Conservation (phyloP, 306 rosid genomes). For the Vachellia collinsii region DNA sequence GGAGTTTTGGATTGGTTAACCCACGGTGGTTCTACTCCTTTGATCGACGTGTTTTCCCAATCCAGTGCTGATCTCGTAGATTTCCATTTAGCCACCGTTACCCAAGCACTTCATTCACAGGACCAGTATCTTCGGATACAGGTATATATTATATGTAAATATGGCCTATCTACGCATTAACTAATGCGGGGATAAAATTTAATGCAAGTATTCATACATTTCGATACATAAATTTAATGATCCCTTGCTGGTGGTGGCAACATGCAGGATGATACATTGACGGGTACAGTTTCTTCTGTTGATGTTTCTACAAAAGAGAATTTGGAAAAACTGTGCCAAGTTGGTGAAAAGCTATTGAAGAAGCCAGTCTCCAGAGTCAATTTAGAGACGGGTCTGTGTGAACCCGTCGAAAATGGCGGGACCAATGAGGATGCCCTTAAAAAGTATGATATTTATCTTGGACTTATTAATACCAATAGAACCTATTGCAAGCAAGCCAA, state of each 20-base stretch:
- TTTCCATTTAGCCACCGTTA: conserved; percentile 15
- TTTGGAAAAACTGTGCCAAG: conserved; percentile 39
- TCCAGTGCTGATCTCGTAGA: conserved; percentile 33
- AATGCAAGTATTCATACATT: no score
- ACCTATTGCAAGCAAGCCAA: not conserved
- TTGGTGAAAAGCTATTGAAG: conserved; percentile 40
- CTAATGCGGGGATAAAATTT: not conserved
- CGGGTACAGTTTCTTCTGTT: conserved; percentile 37
- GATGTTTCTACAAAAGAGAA: conserved; percentile 48
- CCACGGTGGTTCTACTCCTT: conserved; percentile 17
- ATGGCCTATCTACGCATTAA: not conserved
- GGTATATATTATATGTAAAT: not conserved
- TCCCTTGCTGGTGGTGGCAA: not conserved
- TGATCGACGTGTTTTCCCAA: conserved; percentile 27
- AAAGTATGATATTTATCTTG: no score
- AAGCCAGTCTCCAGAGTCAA: conserved; percentile 52
- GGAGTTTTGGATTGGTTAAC: conserved; percentile 35
- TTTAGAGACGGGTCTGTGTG: conserved; percentile 41
- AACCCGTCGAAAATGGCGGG: conserved; percentile 36
- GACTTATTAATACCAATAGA: not conserved
- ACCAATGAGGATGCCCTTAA: conserved; percentile 53
- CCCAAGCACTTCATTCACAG: conserved; percentile 27
- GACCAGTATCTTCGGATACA: conserved; percentile 27
- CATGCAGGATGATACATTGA: conserved; percentile 52
- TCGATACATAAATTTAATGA: no score